Percentiles rank a stretch among this genome's conserved stretches.
Evolutionary conservation across 768 basidiomycete genomes (phyloP).

Genomic region (Dacryopinax primogenitus): DNA sequence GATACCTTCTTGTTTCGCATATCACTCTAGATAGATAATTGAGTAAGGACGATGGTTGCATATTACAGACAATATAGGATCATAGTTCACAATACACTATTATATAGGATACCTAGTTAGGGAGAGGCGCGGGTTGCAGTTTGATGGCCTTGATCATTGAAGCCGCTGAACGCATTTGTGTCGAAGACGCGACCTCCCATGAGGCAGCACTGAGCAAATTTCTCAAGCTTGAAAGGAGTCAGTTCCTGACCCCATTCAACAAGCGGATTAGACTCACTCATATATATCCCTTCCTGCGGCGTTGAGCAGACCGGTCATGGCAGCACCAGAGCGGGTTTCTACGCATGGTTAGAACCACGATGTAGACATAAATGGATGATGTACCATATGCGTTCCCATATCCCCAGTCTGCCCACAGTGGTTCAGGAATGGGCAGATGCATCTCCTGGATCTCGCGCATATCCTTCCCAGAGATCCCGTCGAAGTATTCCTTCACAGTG

Average conservation of each 20-base stretch:
- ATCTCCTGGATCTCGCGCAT: background rate
- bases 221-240: background rate
- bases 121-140: background rate
- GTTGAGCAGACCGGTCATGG: background rate
- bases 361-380: background rate
- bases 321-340: background rate
- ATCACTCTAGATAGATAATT: background rate
- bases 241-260: background rate
- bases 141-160: slow-evolving; percentile 7
- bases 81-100: background rate
- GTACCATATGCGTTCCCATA: slow-evolving; percentile 4
- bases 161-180: background rate
- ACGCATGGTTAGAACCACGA: background rate
- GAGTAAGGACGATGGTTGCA: background rate
- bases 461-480: background rate
- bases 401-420: background rate
- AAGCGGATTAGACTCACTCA: background rate
- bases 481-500: background rate
- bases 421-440: background rate
- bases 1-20: background rate
- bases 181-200: background rate
- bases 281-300: background rate
- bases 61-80: background rate
- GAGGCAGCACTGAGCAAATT: background rate
- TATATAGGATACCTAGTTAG: background rate